Percentiles rank a stretch among this genome's conserved stretches.
These are phyloP conservation scores for Omphalea diandra DNA, from an alignment of 441 rosid species.

Conservation along the genomic window DNA sequence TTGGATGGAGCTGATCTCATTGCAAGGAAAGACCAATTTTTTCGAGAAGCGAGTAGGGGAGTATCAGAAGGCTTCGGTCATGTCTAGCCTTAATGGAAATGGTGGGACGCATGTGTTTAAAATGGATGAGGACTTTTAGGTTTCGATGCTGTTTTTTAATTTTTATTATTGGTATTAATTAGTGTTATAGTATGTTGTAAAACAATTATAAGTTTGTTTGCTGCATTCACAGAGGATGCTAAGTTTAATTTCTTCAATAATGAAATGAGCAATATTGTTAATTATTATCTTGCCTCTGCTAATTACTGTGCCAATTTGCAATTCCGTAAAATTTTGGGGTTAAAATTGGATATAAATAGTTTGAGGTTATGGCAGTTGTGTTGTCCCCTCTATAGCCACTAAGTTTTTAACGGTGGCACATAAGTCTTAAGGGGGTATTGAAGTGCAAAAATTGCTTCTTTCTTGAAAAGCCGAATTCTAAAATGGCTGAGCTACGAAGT, in stretches of 20 bases:
- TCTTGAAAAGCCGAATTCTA: not conserved
- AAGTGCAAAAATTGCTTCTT: not conserved
- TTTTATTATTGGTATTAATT: no score
- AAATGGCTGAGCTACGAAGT: slow-evolving; percentile 32
- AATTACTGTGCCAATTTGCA: not conserved
- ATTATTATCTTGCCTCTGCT: no score
- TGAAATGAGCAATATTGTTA: not conserved
- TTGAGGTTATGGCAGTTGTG: not conserved
- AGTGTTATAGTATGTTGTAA: not conserved
- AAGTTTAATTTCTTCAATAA: no score
- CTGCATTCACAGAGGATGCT: no score
- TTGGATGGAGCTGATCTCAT: slow-evolving; percentile 55
- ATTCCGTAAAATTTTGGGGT: not conserved
- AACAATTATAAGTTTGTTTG: not conserved
- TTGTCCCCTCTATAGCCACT: slow-evolving; percentile 1
- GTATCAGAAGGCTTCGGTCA: slow-evolving; percentile 48
- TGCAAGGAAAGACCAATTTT: slow-evolving; percentile 61
- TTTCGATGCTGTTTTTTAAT: not conserved
- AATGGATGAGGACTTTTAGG: slow-evolving; percentile 28
- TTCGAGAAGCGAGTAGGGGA: slow-evolving; percentile 55
- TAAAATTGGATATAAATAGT: not conserved
- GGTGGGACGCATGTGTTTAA: slow-evolving; percentile 32
- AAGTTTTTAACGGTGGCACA: no score
- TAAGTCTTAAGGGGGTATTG: no score
- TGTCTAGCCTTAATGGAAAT: slow-evolving; percentile 34